A percentile compares a stretch with the other conserved stretches of the same genome.
Evolutionary conservation across 208 protist genomes (phyloP).

Genomic region (Leishmania tropica): DNA sequence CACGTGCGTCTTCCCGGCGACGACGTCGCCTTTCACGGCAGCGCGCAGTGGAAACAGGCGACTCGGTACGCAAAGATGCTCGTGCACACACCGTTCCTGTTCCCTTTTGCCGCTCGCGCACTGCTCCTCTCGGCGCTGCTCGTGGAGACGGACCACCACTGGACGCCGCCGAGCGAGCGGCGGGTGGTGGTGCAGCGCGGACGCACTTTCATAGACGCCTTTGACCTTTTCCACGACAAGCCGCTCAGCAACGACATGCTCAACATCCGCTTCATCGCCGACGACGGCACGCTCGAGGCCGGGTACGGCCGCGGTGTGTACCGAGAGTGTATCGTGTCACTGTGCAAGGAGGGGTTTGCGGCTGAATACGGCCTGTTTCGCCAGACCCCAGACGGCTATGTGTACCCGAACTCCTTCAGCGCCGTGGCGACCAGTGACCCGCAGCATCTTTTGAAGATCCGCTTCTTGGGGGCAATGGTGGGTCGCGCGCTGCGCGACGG

Average conservation of each 20-base stretch:
- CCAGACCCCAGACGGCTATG: slow-evolving; percentile 74
- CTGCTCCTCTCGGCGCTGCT: slow-evolving; percentile 65
- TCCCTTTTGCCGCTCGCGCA: slow-evolving; percentile 76
- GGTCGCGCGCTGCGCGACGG: slow-evolving; percentile 91
- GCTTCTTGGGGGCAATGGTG: slow-evolving; percentile 92
- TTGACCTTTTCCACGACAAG: slow-evolving; percentile 55
- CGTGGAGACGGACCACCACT: slow-evolving; percentile 27
- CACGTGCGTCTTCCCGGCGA: slow-evolving; percentile 36
- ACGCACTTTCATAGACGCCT: slow-evolving; percentile 83
- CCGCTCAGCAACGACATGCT: slow-evolving; percentile 53
- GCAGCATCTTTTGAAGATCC: slow-evolving; percentile 66
- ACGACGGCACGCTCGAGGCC: slow-evolving; percentile 59
- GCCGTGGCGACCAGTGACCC: slow-evolving; percentile 65
- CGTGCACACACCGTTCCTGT: slow-evolving; percentile 66
- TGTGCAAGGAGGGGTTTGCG: slow-evolving; percentile 85
- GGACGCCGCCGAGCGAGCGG: slow-evolving; percentile 20
- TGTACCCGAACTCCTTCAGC: slow-evolving; percentile 93
- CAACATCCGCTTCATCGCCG: slow-evolving; percentile 60
- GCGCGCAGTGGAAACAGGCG: slow-evolving; percentile 43
- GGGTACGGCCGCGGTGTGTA: slow-evolving; percentile 94
- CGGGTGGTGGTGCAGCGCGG: slow-evolving; percentile 58
- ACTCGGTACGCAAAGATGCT: slow-evolving; percentile 71
- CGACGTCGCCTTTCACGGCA: slow-evolving; percentile 45
- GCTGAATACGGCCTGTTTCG: slow-evolving; percentile 85
- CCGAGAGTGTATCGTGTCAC: slow-evolving; percentile 85